Conservation (phyloP, 345 rosid genomes). For the Syzygium oleosum region DNA sequence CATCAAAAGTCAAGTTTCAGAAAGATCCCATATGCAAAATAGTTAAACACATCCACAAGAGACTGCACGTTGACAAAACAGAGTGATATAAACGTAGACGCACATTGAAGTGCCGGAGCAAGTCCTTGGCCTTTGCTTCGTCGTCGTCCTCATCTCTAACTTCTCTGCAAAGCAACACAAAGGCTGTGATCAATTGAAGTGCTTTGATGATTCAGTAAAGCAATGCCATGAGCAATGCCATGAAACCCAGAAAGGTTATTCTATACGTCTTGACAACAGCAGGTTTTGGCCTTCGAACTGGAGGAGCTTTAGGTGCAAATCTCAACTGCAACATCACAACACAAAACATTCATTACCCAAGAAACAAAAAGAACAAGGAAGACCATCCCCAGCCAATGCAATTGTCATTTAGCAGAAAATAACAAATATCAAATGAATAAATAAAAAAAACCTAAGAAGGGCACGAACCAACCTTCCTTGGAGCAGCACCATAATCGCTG, state of each 20-base stretch:
- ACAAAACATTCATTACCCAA: background rate
- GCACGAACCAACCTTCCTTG: slow-evolving; percentile 36
- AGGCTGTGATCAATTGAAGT: background rate
- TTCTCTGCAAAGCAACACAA: slow-evolving; percentile 40
- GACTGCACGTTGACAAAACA: background rate
- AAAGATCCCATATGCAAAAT: background rate
- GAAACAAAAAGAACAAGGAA: background rate
- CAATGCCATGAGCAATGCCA: background rate
- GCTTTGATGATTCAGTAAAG: background rate
- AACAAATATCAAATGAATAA: background rate
- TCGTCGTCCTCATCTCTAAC: slow-evolving; percentile 28
- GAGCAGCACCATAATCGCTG: slow-evolving; percentile 1
- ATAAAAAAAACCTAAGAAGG: background rate
- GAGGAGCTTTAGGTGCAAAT: slow-evolving; percentile 71
- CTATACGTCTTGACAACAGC: slow-evolving; percentile 60
- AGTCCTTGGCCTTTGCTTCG: slow-evolving; percentile 46
- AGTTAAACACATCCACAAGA: background rate
- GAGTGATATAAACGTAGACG: background rate
- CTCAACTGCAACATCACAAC: slow-evolving; percentile 32
- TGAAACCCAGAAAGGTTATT: background rate
- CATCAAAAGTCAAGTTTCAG: background rate
- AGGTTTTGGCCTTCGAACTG: slow-evolving; percentile 34
- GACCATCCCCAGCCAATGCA: background rate
- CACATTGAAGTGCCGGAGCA: slow-evolving; percentile 51
- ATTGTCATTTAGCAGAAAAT: background rate